Conservation (phyloP, 2,329 filamentous ascomycete genomes). For the Clarireedia paspali region DNA sequence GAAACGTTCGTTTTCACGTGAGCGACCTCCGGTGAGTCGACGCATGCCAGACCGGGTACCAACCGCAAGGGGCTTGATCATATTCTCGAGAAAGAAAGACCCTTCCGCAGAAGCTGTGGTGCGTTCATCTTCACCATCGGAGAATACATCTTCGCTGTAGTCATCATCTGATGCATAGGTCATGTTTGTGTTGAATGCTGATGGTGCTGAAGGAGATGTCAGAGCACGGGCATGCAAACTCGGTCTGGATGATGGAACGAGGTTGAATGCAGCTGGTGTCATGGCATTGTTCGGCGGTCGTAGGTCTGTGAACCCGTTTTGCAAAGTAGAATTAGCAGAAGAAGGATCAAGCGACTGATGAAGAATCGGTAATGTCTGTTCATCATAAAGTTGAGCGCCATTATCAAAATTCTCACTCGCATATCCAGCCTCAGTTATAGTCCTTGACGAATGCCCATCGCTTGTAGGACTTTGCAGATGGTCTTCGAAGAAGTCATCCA, state of each 20-base stretch:
- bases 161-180: slow-evolving; percentile 74
- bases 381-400: slow-evolving; percentile 73
- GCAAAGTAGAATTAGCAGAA: slow-evolving; percentile 67
- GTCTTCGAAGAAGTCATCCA: slow-evolving; percentile 79
- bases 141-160: slow-evolving; percentile 63
- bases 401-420: slow-evolving; percentile 60
- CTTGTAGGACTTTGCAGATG: slow-evolving; percentile 46
- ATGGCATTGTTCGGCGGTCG: slow-evolving; percentile 55
- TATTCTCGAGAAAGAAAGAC: slow-evolving; percentile 51
- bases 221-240: slow-evolving; percentile 73
- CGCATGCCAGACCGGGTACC: slow-evolving; percentile 52
- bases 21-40: slow-evolving; percentile 50
- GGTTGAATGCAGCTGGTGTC: slow-evolving; percentile 52
- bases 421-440: slow-evolving; percentile 58
- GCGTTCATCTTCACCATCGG: slow-evolving; percentile 61
- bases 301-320: slow-evolving; percentile 77
- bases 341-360: slow-evolving; percentile 69
- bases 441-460: slow-evolving; percentile 53
- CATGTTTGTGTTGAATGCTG: slow-evolving; percentile 43
- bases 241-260: slow-evolving; percentile 45
- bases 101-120: slow-evolving; percentile 20
- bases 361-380: slow-evolving; percentile 83
- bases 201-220: slow-evolving; percentile 65
- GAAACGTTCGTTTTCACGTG: slow-evolving; percentile 26
- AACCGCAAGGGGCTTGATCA: slow-evolving; percentile 51